A percentile compares a stretch with the other conserved stretches of the same genome.
phyloP scores from a whole-genome alignment of 768 basidiomycete species.

The Leccinellum albellum region DNA sequence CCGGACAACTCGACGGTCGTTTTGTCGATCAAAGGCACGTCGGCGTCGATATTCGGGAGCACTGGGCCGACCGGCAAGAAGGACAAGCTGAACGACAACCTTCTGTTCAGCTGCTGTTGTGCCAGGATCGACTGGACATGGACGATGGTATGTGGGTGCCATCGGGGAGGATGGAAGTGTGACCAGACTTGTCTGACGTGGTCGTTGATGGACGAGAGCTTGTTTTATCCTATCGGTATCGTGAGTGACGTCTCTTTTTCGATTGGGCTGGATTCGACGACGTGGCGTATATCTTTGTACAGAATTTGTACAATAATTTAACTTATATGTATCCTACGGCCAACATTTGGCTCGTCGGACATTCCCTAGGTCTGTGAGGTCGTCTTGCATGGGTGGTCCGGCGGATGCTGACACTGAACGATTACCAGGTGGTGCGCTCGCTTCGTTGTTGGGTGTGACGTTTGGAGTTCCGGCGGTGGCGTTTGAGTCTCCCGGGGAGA shows the following conservation, averaged over 20 bases:
- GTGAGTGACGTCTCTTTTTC: slow-evolving; percentile 42
- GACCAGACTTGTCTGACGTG: slow-evolving; percentile 73
- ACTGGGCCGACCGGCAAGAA: slow-evolving; percentile 84
- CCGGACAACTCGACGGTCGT: slow-evolving; percentile 80
- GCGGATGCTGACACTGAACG: slow-evolving; percentile 21
- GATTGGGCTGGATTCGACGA: neutral
- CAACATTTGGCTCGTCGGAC: slow-evolving; percentile 84
- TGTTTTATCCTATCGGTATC: slow-evolving; percentile 89
- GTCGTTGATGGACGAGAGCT: slow-evolving; percentile 69
- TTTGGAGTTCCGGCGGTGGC: slow-evolving; percentile 87
- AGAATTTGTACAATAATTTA: slow-evolving; percentile 94
- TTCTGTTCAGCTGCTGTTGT: slow-evolving; percentile 93
- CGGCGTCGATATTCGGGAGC: slow-evolving; percentile 67
- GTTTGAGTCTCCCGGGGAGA: slow-evolving; percentile 89
- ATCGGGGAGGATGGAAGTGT: slow-evolving; percentile 76
- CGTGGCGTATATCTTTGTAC: neutral
- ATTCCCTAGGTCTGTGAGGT: slow-evolving; percentile 57
- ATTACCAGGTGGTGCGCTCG: slow-evolving; percentile 56
- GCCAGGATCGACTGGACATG: slow-evolving; percentile 90
- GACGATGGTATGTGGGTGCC: slow-evolving; percentile 91
- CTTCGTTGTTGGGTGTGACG: slow-evolving; percentile 79
- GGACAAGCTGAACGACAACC: slow-evolving; percentile 91
- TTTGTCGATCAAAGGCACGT: slow-evolving; percentile 91
- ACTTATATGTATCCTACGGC: slow-evolving; percentile 89
- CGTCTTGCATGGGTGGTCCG: neutral